phyloP scores from a whole-genome alignment of 2,329 filamentous ascomycete genomes.

The Exophiala lecanii-corni region DNA sequence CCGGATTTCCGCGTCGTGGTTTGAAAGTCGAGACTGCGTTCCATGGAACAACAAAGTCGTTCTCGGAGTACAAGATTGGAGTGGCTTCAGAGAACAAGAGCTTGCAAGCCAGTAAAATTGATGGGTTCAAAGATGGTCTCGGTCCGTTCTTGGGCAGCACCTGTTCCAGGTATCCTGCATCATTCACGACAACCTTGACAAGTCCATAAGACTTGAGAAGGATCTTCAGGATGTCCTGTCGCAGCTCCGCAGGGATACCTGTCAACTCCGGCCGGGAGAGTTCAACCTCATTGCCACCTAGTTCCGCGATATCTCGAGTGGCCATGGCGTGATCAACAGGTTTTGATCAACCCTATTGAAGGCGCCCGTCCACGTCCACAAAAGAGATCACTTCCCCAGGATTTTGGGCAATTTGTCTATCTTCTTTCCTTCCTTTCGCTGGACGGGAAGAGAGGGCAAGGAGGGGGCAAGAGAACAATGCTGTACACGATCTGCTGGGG shows the following conservation, averaged over 20 bases:
- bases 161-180: background rate
- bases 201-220: background rate
- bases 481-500: too few species aligned
- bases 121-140: background rate
- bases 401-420: too few species aligned
- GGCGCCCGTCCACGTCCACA: too few species aligned
- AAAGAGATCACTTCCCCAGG: too few species aligned
- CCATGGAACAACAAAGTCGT: slow-evolving; percentile 6
- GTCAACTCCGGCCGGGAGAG: background rate
- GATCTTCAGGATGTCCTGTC: slow-evolving; percentile 7
- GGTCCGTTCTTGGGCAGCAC: background rate
- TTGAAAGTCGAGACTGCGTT: background rate
- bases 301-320: too few species aligned
- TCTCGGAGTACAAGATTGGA: slow-evolving; percentile 1
- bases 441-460: too few species aligned
- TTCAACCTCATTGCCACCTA: too few species aligned
- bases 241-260: slow-evolving; percentile 8
- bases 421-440: too few species aligned
- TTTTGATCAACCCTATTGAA: too few species aligned
- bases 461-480: too few species aligned
- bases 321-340: too few species aligned
- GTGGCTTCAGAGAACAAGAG: background rate
- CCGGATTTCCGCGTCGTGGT: background rate
- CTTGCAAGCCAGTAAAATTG: background rate
- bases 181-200: slow-evolving; percentile 1